Conservation (phyloP, 1,139 yeast genomes). For the Petasospora rhodanensis region DNA sequence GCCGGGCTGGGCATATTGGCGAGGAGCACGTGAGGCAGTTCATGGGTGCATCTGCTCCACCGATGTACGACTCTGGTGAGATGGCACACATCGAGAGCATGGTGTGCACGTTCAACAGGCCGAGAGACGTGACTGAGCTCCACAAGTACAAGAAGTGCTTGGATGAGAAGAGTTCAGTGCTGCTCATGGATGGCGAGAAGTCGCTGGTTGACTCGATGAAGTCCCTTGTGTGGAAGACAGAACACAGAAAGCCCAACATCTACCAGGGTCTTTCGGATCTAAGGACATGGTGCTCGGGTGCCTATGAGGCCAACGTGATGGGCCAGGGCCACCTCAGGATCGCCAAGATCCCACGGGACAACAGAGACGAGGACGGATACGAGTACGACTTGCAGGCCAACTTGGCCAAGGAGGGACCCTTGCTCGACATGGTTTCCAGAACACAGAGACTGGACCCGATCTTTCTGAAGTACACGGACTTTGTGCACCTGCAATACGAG, state of each 20-base stretch:
- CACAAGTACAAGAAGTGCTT: constrained; percentile 38
- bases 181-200: constrained; percentile 77
- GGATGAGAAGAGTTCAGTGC: constrained; percentile 42
- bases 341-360: constrained; percentile 32
- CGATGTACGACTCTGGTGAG: constrained; percentile 30
- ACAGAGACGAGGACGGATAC: constrained; percentile 14
- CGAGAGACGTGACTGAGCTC: constrained; percentile 37
- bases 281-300: constrained; percentile 47
- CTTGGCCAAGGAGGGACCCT: constrained; percentile 26
- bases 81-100: constrained; percentile 43
- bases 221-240: constrained; percentile 47
- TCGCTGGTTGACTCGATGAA: constrained; percentile 54
- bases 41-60: constrained; percentile 35
- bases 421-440: constrained; percentile 33
- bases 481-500: constrained; percentile 57
- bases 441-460: constrained; percentile 34
- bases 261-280: constrained; percentile 50
- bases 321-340: constrained; percentile 51
- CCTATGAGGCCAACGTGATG: constrained; percentile 48
- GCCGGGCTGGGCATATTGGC: constrained; percentile 5
- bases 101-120: constrained; percentile 40
- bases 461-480: constrained; percentile 40
- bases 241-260: constrained; percentile 46
- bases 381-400: constrained; percentile 15
- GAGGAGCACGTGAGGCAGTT: constrained; percentile 21